phyloP scores from a whole-genome alignment of 805 yeast genomes.

The Kodamaea kakaduensis region DNA sequence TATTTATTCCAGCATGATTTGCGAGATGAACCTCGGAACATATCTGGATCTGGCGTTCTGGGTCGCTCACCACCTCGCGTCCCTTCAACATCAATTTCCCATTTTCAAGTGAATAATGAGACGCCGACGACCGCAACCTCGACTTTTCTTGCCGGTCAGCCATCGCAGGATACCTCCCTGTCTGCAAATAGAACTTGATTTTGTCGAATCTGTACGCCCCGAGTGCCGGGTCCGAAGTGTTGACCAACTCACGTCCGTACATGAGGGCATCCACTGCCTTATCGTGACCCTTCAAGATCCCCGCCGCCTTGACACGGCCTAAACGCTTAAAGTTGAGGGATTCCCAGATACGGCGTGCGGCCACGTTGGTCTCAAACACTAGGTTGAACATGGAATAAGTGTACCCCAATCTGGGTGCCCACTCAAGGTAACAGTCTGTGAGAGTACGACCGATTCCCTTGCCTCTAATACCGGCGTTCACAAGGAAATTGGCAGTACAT shows the following conservation, averaged over 20 bases:
- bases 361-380: conserved; percentile 82
- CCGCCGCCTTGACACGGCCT: conserved; percentile 84
- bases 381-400: conserved; percentile 79
- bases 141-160: conserved; percentile 83
- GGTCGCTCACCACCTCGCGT: conserved; percentile 78
- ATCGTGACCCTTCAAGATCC: conserved; percentile 78
- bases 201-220: conserved; percentile 68
- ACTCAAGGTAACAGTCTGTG: conserved; percentile 77
- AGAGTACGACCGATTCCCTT: conserved; percentile 87
- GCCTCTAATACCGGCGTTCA: conserved; percentile 88
- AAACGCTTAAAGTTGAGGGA: conserved; percentile 69
- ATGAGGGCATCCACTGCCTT: conserved; percentile 83
- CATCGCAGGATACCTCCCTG: conserved; percentile 82
- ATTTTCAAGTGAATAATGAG: conserved; percentile 66
- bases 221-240: conserved; percentile 44
- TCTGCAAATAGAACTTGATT: conserved; percentile 69
- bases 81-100: conserved; percentile 76
- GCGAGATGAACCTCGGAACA: conserved; percentile 65
- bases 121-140: conserved; percentile 74
- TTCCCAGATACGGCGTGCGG: conserved; percentile 78
- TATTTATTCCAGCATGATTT: conserved; percentile 85
- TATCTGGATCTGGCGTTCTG: conserved; percentile 67
- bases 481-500: conserved; percentile 85
- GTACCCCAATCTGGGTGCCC: conserved; percentile 90
- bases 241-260: conserved; percentile 76